phyloP scores from a whole-genome alignment of 768 basidiomycete species.

The Amylocystis lapponica region DNA sequence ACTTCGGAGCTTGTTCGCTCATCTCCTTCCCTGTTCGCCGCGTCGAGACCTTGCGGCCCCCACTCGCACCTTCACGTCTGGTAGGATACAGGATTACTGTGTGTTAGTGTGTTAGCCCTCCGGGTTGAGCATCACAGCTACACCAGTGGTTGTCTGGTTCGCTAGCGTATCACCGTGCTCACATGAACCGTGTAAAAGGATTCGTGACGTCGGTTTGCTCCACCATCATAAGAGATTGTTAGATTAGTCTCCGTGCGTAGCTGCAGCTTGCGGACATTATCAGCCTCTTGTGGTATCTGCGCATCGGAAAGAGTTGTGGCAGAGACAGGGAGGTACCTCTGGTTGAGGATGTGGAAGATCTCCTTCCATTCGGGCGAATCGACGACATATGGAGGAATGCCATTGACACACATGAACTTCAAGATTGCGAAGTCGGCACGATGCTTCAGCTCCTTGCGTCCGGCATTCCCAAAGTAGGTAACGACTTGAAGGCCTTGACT shows the following conservation, averaged over 20 bases:
- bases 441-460: neutral
- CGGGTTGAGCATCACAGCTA: too few species aligned
- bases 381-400: constrained; percentile 3
- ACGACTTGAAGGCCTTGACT: too few species aligned
- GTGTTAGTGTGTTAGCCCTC: too few species aligned
- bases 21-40: too few species aligned
- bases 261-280: constrained; percentile 1
- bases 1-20: too few species aligned
- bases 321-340: constrained; percentile 1
- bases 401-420: constrained; percentile 4
- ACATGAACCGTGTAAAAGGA: neutral
- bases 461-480: neutral
- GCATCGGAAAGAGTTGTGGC: constrained; percentile 7
- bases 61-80: too few species aligned
- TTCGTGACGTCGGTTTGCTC: neutral
- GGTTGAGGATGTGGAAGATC: constrained; percentile 1
- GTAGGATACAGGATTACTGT: too few species aligned
- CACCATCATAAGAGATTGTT: neutral
- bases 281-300: constrained; percentile 13
- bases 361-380: constrained; percentile 7
- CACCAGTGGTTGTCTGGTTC: too few species aligned
- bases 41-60: too few species aligned
- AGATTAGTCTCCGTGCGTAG: neutral
- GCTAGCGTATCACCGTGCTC: too few species aligned
- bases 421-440: constrained; percentile 2